A percentile compares a stretch with the other conserved stretches of the same genome.
These are phyloP conservation scores for Scheffersomyces spartinae DNA, from an alignment of 805 yeast genomes.

Conservation along the genomic window DNA sequence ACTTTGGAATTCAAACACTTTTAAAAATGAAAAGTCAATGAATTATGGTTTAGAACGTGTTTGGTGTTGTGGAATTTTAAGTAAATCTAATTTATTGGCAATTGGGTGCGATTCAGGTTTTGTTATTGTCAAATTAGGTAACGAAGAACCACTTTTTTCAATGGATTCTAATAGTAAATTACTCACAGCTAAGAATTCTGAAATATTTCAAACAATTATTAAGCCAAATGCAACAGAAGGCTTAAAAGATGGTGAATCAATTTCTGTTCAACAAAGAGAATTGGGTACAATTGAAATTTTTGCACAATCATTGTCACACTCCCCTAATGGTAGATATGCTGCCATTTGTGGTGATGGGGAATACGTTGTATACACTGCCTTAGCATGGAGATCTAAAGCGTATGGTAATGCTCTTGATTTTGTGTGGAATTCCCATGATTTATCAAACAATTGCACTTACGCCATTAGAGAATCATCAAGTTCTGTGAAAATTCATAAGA, in stretches of 20 bases:
- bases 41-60: constrained; percentile 91
- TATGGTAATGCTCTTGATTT: constrained; percentile 87
- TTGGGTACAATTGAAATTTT: constrained; percentile 89
- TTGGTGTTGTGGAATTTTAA: constrained; percentile 82
- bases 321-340: constrained; percentile 95
- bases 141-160: constrained; percentile 86
- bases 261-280: constrained; percentile 76
- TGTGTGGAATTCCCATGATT: constrained; percentile 83
- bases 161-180: constrained; percentile 91
- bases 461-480: constrained; percentile 69
- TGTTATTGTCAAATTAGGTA: constrained; percentile 80
- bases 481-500: constrained; percentile 61
- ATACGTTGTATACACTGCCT: constrained; percentile 87
- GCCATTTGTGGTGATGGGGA: constrained; percentile 98
- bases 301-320: constrained; percentile 79
- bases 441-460: constrained; percentile 52
- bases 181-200: constrained; percentile 84
- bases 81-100: constrained; percentile 60
- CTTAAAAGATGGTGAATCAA: constrained; percentile 67
- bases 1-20: constrained; percentile 91
- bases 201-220: constrained; percentile 74
- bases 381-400: constrained; percentile 95
- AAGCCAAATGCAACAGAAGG: constrained; percentile 52
- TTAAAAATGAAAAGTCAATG: constrained; percentile 83
- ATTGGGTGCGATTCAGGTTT: constrained; percentile 94